Evolutionary conservation across 1,139 yeast genomes (phyloP).

Genomic region (Yamadazyma atmosphaerica): DNA sequence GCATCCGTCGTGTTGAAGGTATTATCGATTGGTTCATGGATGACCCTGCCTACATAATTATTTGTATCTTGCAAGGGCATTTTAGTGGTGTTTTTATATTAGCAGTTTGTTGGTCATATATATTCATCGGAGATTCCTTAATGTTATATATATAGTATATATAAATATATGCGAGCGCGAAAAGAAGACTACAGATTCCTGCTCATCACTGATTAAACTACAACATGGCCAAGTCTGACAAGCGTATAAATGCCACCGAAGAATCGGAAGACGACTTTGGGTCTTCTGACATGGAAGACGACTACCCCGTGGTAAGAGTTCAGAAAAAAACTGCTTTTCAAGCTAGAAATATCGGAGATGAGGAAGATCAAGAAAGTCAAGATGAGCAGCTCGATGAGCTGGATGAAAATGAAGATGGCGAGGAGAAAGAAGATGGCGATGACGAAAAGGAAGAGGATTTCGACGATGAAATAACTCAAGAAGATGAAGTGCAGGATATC

Average conservation of each 20-base stretch:
- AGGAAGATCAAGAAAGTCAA: no score
- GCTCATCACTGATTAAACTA: neutral
- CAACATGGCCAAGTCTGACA: neutral
- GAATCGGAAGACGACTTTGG: constrained; percentile 22
- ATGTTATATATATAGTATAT: no score
- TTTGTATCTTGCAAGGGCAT: no score
- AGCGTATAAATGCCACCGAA: neutral
- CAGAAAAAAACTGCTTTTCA: constrained; percentile 15
- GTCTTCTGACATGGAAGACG: constrained; percentile 16
- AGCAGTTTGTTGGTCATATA: no score
- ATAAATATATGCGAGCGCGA: neutral
- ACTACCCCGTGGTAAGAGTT: constrained; percentile 17
- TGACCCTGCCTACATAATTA: no score
- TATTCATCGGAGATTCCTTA: no score
- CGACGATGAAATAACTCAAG: constrained; percentile 19
- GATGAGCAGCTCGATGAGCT: no score
- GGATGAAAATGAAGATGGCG: constrained; percentile 12
- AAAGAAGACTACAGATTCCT: neutral
- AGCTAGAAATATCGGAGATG: constrained; percentile 14
- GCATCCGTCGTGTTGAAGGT: no score
- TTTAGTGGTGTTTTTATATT: no score
- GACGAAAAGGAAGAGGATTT: constrained; percentile 11
- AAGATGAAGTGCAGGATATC: constrained; percentile 19
- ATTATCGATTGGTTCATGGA: no score
- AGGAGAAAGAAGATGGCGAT: constrained; percentile 7